Conservation (phyloP, 441 rosid species). For the Erodium texanum region DNA sequence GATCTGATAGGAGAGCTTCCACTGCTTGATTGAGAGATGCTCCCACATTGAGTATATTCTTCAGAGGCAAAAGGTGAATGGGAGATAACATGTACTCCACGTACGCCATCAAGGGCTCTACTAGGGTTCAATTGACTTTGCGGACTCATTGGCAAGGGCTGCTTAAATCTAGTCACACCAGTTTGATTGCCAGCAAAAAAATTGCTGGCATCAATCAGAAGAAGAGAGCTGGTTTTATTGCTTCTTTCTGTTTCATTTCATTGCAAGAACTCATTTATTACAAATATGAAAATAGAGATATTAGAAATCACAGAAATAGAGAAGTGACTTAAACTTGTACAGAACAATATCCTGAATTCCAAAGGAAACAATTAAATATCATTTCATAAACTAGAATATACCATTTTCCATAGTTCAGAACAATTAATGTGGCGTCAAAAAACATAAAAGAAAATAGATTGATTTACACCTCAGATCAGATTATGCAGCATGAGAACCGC, state of each 20-base stretch:
- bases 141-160: slow-evolving; percentile 40
- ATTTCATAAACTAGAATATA: background rate
- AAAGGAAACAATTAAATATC: background rate
- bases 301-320: background rate
- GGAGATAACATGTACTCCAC: slow-evolving; percentile 60
- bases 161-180: slow-evolving; percentile 10
- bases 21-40: slow-evolving; percentile 28
- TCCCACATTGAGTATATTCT: slow-evolving; percentile 38
- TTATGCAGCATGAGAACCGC: background rate
- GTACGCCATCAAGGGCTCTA: slow-evolving; percentile 62
- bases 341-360: background rate
- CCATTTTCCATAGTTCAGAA: background rate
- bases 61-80: slow-evolving; percentile 56
- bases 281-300: background rate
- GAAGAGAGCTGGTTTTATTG: slow-evolving; percentile 7
- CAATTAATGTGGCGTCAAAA: background rate
- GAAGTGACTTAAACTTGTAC: background rate
- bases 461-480: background rate
- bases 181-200: slow-evolving; percentile 35
- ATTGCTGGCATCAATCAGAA: slow-evolving; percentile 35
- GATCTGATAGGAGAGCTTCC: slow-evolving; percentile 33
- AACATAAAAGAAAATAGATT: background rate
- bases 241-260: slow-evolving; percentile 7
- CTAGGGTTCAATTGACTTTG: slow-evolving; percentile 31
- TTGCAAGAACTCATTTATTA: background rate